A percentile compares a stretch with the other conserved stretches of the same genome.
phyloP scores from a whole-genome alignment of 768 basidiomycete species.

The Fomitopsis serialis region DNA sequence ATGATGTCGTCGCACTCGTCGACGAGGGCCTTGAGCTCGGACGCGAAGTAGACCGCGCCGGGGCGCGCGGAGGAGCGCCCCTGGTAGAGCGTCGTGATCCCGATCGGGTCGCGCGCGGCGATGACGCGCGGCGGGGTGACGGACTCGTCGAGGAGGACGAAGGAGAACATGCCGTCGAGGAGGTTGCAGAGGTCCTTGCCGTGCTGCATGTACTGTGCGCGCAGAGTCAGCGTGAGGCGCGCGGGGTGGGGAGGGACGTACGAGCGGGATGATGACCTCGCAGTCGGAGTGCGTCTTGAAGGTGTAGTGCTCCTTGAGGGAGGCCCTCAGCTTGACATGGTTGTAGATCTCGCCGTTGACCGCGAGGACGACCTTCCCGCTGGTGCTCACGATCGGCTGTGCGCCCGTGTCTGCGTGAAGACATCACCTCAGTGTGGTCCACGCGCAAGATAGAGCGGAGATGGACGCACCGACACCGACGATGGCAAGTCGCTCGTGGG shows the following conservation, averaged over 20 bases:
- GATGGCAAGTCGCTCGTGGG: conserved; percentile 94
- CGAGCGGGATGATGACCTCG: conserved; percentile 92
- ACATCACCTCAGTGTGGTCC: background rate
- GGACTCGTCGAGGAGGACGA: conserved; percentile 92
- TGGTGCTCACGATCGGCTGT: conserved; percentile 86
- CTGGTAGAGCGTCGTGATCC: conserved; percentile 98
- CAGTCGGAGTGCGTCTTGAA: conserved; percentile 99
- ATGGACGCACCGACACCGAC: conserved; percentile 85
- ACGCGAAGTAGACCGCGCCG: conserved; percentile 85
- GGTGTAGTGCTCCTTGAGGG: conserved; percentile 55
- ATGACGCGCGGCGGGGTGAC: conserved; percentile 86
- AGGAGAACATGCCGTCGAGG: conserved; percentile 99
- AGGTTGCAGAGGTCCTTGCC: conserved; percentile 69
- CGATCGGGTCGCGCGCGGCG: conserved; percentile 95
- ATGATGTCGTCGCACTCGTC: conserved; percentile 94
- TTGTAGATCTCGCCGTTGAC: conserved; percentile 99
- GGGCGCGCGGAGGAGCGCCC: conserved; percentile 86
- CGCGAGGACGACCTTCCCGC: conserved; percentile 76
- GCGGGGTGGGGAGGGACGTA: conserved; percentile 23
- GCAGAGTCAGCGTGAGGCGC: background rate
- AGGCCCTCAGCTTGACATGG: conserved; percentile 74
- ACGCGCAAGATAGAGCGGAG: background rate
- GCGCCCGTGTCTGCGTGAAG: conserved; percentile 79
- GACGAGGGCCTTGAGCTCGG: conserved; percentile 87
- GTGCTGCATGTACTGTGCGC: conserved; percentile 71